Evolutionary conservation across 2,329 filamentous ascomycete genomes (phyloP).

Genomic region (Rhynchosporium agropyri): DNA sequence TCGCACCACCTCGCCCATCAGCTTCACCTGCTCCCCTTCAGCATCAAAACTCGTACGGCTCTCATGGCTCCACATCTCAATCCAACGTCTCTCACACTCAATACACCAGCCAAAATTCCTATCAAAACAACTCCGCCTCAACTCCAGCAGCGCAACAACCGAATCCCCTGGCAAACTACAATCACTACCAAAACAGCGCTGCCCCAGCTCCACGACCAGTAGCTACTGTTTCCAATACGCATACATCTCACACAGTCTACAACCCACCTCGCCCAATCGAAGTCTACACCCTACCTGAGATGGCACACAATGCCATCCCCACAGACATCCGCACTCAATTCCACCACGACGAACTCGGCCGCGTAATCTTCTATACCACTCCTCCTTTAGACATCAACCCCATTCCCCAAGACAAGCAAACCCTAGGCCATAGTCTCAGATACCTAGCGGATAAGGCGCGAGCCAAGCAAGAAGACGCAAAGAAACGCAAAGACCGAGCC

Average conservation of each 20-base stretch:
- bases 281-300: slow-evolving; percentile 65
- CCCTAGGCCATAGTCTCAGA: slow-evolving; percentile 51
- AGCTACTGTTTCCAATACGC: slow-evolving; percentile 24
- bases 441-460: slow-evolving; percentile 51
- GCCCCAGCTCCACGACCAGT: slow-evolving; percentile 26
- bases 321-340: slow-evolving; percentile 66
- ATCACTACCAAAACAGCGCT: slow-evolving; percentile 33
- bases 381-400: slow-evolving; percentile 57
- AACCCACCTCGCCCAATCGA: slow-evolving; percentile 63
- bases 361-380: slow-evolving; percentile 68
- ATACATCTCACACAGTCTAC: slow-evolving; percentile 46
- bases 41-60: slow-evolving; percentile 39
- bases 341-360: slow-evolving; percentile 65
- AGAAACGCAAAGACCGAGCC: slow-evolving; percentile 39
- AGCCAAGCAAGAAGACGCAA: slow-evolving; percentile 42
- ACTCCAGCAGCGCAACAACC: slow-evolving; percentile 35
- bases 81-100: slow-evolving; percentile 33
- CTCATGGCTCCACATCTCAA: slow-evolving; percentile 32
- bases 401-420: slow-evolving; percentile 35
- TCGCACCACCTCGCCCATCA: slow-evolving; percentile 35
- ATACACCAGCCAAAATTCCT: slow-evolving; percentile 33
- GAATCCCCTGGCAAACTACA: slow-evolving; percentile 34
- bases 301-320: slow-evolving; percentile 65
- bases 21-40: slow-evolving; percentile 38
- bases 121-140: slow-evolving; percentile 30